These are phyloP conservation scores for Xanthoconium separans DNA, from an alignment of 1,284 basidiomycete species.

Conservation along the genomic window DNA sequence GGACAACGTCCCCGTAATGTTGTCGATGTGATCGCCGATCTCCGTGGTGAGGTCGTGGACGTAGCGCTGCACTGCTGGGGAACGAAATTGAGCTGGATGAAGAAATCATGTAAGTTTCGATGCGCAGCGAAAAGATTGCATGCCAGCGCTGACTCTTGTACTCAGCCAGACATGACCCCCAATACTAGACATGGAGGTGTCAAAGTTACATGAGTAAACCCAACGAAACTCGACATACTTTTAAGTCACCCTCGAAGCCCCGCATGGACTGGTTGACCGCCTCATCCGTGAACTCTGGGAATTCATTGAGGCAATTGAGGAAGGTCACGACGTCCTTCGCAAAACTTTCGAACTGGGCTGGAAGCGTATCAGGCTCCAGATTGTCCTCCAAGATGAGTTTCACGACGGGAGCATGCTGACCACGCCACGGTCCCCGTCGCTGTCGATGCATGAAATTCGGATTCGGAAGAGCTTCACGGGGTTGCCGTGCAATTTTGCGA, in stretches of 20 bases:
- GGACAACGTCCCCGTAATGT: constrained; percentile 47
- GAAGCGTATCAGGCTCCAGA: constrained; percentile 33
- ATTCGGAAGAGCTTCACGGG: constrained; percentile 34
- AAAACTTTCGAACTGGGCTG: constrained; percentile 41
- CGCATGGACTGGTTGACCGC: constrained; percentile 52
- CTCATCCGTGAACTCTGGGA: constrained; percentile 57
- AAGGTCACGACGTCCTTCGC: constrained; percentile 52
- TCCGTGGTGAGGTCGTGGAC: constrained; percentile 53
- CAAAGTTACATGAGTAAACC: constrained; percentile 10
- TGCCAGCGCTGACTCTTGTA: constrained; percentile 32
- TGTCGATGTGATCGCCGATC: constrained; percentile 56
- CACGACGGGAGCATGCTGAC: constrained; percentile 21
- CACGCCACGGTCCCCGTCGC: constrained; percentile 32
- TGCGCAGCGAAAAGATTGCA: neutral
- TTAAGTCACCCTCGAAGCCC: constrained; percentile 51
- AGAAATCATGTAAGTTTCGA: constrained; percentile 15
- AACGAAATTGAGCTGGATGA: constrained; percentile 48
- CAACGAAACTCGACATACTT: constrained; percentile 31
- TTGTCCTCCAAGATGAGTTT: constrained; percentile 31
- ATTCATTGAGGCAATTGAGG: constrained; percentile 53
- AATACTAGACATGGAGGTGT: constrained; percentile 26
- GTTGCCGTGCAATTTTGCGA: constrained; percentile 33
- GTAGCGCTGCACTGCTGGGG: constrained; percentile 52
- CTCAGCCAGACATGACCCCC: constrained; percentile 34
- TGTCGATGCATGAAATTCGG: constrained; percentile 38